A percentile compares a stretch with the other conserved stretches of the same genome.
phyloP scores from a whole-genome alignment of 108 stramenopile genomes.

The Skeletonema grethae region DNA sequence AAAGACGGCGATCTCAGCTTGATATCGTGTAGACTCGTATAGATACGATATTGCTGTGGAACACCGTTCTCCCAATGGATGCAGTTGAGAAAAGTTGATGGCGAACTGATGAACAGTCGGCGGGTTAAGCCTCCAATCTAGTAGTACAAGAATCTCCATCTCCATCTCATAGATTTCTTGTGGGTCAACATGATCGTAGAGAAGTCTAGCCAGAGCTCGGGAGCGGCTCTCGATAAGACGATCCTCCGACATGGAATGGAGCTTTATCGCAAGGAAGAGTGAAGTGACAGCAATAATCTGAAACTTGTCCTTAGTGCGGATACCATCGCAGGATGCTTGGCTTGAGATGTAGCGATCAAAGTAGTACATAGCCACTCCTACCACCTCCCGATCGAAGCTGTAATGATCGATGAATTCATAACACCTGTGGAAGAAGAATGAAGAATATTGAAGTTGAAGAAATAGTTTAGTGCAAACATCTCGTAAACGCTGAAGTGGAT shows the following conservation, averaged over 20 bases:
- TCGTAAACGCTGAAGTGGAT: not conserved
- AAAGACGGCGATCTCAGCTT: constrained; percentile 21
- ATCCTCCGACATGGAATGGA: constrained; percentile 38
- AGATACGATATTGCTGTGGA: not conserved
- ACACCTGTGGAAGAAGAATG: constrained; percentile 4
- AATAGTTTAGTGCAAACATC: not conserved
- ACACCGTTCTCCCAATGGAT: not conserved
- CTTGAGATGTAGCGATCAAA: constrained; percentile 56
- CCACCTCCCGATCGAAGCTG: constrained; percentile 67
- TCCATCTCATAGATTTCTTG: constrained; percentile 36
- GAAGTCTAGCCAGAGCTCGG: not conserved
- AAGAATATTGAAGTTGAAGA: not conserved
- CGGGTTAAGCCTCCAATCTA: constrained; percentile 21
- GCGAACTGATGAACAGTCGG: constrained; percentile 27
- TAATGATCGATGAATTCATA: constrained; percentile 56
- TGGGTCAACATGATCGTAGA: constrained; percentile 14
- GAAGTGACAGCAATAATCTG: constrained; percentile 70
- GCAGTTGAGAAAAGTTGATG: constrained; percentile 8
- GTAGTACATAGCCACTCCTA: constrained; percentile 57
- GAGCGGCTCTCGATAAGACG: not conserved
- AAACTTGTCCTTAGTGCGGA: constrained; percentile 32
- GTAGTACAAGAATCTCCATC: constrained; percentile 1
- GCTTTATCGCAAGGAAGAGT: constrained; percentile 73
- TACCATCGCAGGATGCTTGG: constrained; percentile 14
- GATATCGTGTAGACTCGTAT: constrained; percentile 22